Conservation (phyloP, 345 rosid genomes). For the Murraya paniculata region DNA sequence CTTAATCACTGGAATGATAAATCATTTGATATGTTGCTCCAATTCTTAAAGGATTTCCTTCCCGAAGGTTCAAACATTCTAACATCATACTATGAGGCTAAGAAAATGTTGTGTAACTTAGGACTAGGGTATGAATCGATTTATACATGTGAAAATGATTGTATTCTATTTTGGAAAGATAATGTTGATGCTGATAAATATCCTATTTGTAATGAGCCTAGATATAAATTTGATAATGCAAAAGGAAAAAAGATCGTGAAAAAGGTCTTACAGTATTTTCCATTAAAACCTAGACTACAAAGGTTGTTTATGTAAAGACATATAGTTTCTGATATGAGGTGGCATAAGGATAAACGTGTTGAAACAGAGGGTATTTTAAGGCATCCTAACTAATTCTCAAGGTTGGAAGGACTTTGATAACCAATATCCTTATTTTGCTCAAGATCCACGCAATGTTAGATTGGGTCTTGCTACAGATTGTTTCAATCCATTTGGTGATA, state of each 20-base stretch:
- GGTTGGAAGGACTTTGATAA: too few relatives aligned
- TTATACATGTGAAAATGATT: constrained; percentile 12
- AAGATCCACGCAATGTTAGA: too few relatives aligned
- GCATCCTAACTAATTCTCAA: too few relatives aligned
- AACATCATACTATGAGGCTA: constrained; percentile 2
- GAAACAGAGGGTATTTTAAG: background rate
- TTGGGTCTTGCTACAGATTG: too few relatives aligned
- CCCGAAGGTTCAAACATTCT: background rate
- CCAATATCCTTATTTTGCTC: too few relatives aligned
- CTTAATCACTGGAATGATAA: too few relatives aligned
- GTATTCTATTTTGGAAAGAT: background rate
- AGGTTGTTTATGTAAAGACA: background rate
- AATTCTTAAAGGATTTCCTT: too few relatives aligned
- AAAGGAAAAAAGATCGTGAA: background rate
- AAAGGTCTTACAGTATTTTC: constrained; percentile 6
- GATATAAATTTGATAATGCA: background rate
- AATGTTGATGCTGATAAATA: background rate
- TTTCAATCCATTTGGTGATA: too few relatives aligned
- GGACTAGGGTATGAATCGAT: background rate
- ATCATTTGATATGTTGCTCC: too few relatives aligned
- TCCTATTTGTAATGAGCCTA: background rate
- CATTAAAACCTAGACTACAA: background rate
- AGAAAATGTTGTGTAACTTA: background rate
- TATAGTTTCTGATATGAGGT: background rate
- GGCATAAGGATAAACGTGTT: constrained; percentile 1